Evolutionary conservation across 306 rosid genomes (phyloP).

Genomic region (Cucurbita moschata): DNA sequence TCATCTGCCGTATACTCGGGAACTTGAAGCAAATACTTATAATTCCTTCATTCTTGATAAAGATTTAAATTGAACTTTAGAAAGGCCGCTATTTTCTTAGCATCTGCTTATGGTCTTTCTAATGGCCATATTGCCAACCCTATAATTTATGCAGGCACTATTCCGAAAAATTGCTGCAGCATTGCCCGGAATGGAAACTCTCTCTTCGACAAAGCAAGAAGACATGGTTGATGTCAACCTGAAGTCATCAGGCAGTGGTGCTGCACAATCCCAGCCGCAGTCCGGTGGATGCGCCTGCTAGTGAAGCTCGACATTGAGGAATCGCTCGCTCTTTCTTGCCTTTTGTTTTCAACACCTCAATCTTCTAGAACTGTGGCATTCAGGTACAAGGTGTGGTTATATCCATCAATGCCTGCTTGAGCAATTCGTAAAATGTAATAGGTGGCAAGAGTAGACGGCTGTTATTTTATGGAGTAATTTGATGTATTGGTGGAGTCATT

Average conservation of each 20-base stretch:
- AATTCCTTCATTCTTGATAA: neutral
- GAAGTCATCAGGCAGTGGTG: constrained; percentile 34
- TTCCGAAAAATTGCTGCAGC: constrained; percentile 86
- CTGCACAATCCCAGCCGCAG: constrained; percentile 37
- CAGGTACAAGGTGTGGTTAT: constrained; percentile 1
- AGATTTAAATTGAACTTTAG: neutral
- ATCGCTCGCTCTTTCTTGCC: neutral
- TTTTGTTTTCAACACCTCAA: neutral
- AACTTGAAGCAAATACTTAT: neutral
- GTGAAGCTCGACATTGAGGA: neutral
- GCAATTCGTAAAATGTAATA: neutral
- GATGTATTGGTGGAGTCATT: constrained; percentile 3
- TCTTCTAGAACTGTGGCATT: neutral
- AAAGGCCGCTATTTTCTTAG: neutral
- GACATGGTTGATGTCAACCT: constrained; percentile 91
- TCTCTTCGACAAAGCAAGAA: constrained; percentile 73
- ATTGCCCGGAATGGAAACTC: constrained; percentile 89
- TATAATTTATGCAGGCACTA: constrained; percentile 34
- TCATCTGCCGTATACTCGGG: neutral
- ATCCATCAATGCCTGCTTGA: neutral
- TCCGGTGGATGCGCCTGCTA: constrained; percentile 63
- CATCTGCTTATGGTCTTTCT: neutral
- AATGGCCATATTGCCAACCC: neutral
- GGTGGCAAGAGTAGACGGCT: constrained; percentile 12
- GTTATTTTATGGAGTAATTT: constrained; percentile 5